These are phyloP conservation scores for Heliosperma pusillum DNA, from an alignment of 148 eudicot species.

Conservation along the genomic window DNA sequence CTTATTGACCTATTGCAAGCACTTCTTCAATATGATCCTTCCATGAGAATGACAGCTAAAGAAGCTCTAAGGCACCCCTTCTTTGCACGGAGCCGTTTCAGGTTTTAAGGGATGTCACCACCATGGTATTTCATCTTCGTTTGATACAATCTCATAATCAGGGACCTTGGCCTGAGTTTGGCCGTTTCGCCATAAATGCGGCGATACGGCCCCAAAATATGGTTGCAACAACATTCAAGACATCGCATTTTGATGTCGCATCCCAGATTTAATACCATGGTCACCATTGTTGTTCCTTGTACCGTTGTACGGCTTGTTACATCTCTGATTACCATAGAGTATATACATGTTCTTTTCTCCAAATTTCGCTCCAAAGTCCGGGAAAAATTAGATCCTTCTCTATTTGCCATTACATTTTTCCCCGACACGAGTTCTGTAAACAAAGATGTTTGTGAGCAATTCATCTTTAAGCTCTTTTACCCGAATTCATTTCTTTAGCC, in stretches of 20 bases:
- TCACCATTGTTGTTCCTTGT: constrained; percentile 28
- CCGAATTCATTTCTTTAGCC: constrained; percentile 21
- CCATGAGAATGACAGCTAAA: constrained; percentile 45
- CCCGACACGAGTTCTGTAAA: constrained; percentile 22
- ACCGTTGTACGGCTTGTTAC: constrained; percentile 20
- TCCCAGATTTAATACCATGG: not conserved
- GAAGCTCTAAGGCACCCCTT: constrained; percentile 65
- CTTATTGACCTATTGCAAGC: constrained; percentile 60
- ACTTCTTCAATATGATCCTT: constrained; percentile 52
- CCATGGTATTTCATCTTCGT: constrained; percentile 8
- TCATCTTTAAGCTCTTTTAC: constrained; percentile 24
- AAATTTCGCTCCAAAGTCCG: constrained; percentile 9
- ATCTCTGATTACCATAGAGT: constrained; percentile 21
- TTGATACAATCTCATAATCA: not conserved
- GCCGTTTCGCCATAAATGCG: too few relatives aligned
- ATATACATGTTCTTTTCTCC: constrained; percentile 6
- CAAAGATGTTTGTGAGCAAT: constrained; percentile 30
- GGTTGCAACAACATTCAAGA: not conserved
- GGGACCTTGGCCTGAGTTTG: not conserved
- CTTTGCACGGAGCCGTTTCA: constrained; percentile 44
- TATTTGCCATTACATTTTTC: constrained; percentile 18
- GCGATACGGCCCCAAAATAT: not conserved
- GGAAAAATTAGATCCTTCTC: constrained; percentile 20
- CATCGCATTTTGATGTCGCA: not conserved
- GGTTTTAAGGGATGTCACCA: constrained; percentile 29